Conservation (phyloP, 164 flowering plant species). For the Sextonia rubra region DNA sequence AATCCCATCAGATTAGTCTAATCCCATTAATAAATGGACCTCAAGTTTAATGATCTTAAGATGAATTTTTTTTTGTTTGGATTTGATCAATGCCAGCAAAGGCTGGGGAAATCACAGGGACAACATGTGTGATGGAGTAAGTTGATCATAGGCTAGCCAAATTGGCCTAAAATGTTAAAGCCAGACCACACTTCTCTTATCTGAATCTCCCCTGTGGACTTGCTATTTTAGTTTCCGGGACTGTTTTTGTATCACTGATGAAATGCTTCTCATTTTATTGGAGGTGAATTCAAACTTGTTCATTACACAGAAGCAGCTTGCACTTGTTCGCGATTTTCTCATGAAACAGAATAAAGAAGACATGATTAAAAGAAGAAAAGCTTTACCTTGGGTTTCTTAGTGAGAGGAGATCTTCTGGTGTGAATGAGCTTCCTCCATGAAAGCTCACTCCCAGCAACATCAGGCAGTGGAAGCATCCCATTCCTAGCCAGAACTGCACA, state of each 20-base stretch:
- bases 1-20: too few relatives aligned
- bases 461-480: neutral
- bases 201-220: neutral
- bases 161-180: too few relatives aligned
- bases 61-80: too few relatives aligned
- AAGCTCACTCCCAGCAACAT: neutral
- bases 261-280: neutral
- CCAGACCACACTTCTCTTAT: neutral
- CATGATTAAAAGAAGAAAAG: neutral
- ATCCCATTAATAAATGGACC: too few relatives aligned
- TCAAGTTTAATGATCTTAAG: too few relatives aligned
- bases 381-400: constrained; percentile 1
- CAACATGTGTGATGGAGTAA: too few relatives aligned
- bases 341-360: neutral
- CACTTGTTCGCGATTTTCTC: neutral
- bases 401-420: neutral
- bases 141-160: too few relatives aligned
- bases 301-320: neutral
- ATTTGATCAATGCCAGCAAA: too few relatives aligned
- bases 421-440: neutral
- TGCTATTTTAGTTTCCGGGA: too few relatives aligned
- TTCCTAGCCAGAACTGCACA: neutral
- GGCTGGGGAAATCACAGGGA: too few relatives aligned
- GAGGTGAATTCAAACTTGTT: neutral
- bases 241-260: too few relatives aligned